These are phyloP conservation scores for Scedosporium aurantiacum DNA, from an alignment of 2,329 filamentous ascomycete genomes.

Conservation along the genomic window DNA sequence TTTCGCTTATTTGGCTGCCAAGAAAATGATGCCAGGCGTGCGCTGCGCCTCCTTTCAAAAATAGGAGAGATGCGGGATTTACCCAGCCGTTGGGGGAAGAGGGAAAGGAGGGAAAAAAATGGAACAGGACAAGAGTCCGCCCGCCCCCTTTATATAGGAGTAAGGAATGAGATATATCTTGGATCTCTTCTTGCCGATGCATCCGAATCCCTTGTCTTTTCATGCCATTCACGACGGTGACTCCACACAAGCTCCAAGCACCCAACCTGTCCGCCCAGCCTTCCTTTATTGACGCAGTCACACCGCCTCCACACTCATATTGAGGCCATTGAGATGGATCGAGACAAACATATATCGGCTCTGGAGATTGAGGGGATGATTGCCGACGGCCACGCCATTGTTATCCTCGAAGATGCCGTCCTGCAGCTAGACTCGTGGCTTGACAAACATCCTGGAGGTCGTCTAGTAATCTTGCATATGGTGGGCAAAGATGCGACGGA, in stretches of 20 bases:
- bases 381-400: constrained; percentile 41
- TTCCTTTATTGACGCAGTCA: too few relatives aligned
- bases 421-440: constrained; percentile 49
- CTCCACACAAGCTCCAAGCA: too few relatives aligned
- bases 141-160: constrained; percentile 12
- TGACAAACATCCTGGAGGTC: constrained; percentile 46
- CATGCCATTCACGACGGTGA: too few relatives aligned
- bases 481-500: constrained; percentile 47
- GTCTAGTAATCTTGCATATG: constrained; percentile 50
- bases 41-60: too few relatives aligned
- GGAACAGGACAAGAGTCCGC: background rate
- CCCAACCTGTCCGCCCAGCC: too few relatives aligned
- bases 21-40: too few relatives aligned
- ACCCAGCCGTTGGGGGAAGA: background rate
- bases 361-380: constrained; percentile 39
- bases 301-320: constrained; percentile 10
- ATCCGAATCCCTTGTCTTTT: too few relatives aligned
- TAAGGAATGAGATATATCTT: too few relatives aligned
- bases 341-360: constrained; percentile 31
- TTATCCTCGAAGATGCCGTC: constrained; percentile 44
- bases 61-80: too few relatives aligned
- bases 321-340: constrained; percentile 26
- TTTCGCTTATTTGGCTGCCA: too few relatives aligned
- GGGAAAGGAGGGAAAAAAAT: background rate
- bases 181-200: too few relatives aligned